These are phyloP conservation scores for Lunularia cruciata DNA, from an alignment of 225 moss, liverwort and hornwort genomes.

Conservation along the genomic window DNA sequence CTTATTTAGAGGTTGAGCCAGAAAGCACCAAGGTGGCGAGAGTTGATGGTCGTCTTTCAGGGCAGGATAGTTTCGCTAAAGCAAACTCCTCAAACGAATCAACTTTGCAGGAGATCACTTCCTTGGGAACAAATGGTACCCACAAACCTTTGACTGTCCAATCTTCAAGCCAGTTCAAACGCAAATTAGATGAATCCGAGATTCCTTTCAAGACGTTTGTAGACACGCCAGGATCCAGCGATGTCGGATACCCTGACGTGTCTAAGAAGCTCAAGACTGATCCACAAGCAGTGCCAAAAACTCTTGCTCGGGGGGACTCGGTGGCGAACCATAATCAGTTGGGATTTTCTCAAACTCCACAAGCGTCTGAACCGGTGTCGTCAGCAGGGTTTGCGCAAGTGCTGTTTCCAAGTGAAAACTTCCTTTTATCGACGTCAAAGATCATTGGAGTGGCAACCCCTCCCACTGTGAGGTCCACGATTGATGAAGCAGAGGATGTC, in stretches of 20 bases:
- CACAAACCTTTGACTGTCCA: not conserved
- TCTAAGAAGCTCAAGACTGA: conserved; percentile 36
- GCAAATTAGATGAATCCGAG: conserved; percentile 29
- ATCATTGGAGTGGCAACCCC: not conserved
- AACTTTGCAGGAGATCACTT: not conserved
- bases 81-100: not conserved
- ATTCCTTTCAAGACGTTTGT: not conserved
- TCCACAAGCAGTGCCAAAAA: not conserved
- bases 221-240: not conserved
- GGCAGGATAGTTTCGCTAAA: not conserved
- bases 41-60: conserved; percentile 8
- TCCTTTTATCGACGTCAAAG: not conserved
- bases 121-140: conserved; percentile 1
- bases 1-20: conserved; percentile 16
- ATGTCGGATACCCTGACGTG: conserved; percentile 2
- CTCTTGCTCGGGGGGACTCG: not conserved
- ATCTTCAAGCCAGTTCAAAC: conserved; percentile 16
- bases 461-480: not conserved
- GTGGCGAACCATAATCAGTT: conserved; percentile 5
- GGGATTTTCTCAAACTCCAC: not conserved
- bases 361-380: conserved; percentile 1
- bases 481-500: not conserved
- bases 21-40: conserved; percentile 28
- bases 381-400: not conserved
- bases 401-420: conserved; percentile 14